phyloP scores from a whole-genome alignment of 768 basidiomycete species.

The Tylopilus plumbeoviolaceoides region DNA sequence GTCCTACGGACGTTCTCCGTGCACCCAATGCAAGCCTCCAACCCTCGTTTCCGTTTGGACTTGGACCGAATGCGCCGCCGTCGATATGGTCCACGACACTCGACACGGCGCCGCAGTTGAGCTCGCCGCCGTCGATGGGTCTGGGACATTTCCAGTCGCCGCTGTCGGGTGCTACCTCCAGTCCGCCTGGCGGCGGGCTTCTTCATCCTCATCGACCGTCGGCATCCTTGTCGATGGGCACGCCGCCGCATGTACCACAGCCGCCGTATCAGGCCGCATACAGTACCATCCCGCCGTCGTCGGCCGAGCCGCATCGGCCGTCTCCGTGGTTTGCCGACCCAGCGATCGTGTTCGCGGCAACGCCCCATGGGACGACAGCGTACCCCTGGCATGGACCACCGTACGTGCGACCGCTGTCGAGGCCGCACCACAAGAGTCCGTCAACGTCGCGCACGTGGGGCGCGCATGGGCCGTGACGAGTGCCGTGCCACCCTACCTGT shows the following conservation, averaged over 20 bases:
- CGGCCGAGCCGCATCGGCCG: constrained; percentile 7
- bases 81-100: constrained; percentile 58
- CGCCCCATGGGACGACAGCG: neutral
- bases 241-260: constrained; percentile 17
- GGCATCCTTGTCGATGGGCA: constrained; percentile 10
- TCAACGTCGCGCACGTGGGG: constrained; percentile 24
- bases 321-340: constrained; percentile 20
- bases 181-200: neutral
- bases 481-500: no score
- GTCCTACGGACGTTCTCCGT: constrained; percentile 15
- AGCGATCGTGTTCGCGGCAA: constrained; percentile 18
- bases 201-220: constrained; percentile 10
- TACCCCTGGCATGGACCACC: constrained; percentile 7
- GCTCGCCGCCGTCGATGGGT: neutral
- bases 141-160: constrained; percentile 10
- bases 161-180: neutral
- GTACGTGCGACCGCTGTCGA: constrained; percentile 7
- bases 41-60: constrained; percentile 50
- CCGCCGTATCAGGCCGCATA: constrained; percentile 9
- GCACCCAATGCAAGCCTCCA: constrained; percentile 27
- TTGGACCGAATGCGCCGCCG: constrained; percentile 43
- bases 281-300: constrained; percentile 3
- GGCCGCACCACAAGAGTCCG: constrained; percentile 20
- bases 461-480: constrained; percentile 16
- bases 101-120: constrained; percentile 35